Percentiles rank a stretch among this genome's conserved stretches.
Evolutionary conservation across 371 early-diverging fungal genomes (phyloP).

Genomic region (Mycotypha africana): DNA sequence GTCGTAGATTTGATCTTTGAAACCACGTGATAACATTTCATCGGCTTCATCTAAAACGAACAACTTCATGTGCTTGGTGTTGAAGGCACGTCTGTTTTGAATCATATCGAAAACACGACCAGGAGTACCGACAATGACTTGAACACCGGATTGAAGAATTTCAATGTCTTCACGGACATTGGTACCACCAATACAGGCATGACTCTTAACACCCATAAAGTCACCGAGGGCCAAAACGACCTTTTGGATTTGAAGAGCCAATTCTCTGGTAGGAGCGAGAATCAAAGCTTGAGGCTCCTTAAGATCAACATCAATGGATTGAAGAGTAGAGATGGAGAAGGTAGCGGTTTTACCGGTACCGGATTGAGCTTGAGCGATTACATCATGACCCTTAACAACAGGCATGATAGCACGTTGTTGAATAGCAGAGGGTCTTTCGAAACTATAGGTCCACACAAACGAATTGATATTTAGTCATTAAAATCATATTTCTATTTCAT

Average conservation of each 20-base stretch:
- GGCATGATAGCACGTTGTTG: constrained; percentile 91
- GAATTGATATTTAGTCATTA: not conserved
- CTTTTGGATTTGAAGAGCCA: constrained; percentile 87
- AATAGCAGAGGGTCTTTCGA: constrained; percentile 88
- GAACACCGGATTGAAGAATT: constrained; percentile 60
- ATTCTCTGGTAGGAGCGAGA: constrained; percentile 89
- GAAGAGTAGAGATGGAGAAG: constrained; percentile 89
- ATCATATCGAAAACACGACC: constrained; percentile 96
- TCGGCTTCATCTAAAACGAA: constrained; percentile 98
- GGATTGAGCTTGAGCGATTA: constrained; percentile 95
- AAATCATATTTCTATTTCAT: not conserved
- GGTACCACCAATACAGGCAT: constrained; percentile 91
- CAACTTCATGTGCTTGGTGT: constrained; percentile 78
- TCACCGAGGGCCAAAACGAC: constrained; percentile 82
- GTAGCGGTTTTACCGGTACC: constrained; percentile 98
- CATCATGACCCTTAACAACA: constrained; percentile 81
- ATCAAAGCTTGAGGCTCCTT: constrained; percentile 85
- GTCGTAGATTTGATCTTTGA: constrained; percentile 93
- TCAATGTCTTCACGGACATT: constrained; percentile 77
- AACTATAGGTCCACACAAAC: too few species aligned
- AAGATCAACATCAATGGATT: constrained; percentile 70
- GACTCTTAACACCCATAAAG: constrained; percentile 77
- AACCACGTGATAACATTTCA: constrained; percentile 93
- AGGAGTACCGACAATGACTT: constrained; percentile 91
- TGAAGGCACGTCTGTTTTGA: constrained; percentile 69